Conservation (phyloP, 768 basidiomycete genomes). For the Amyloporia xantha region DNA sequence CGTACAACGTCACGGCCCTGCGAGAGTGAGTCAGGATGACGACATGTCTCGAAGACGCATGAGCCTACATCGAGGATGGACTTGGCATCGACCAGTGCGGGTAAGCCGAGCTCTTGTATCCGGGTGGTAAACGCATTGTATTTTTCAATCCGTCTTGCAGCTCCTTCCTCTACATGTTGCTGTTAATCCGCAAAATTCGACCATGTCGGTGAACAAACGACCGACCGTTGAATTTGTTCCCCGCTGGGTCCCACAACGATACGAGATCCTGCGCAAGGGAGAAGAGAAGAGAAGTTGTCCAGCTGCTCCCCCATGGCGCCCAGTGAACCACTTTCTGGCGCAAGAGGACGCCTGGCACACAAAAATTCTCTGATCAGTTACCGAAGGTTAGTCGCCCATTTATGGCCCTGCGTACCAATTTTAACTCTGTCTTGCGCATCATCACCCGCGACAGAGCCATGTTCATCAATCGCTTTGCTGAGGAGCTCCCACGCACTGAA, state of each 20-base stretch:
- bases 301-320: slow-evolving; percentile 51
- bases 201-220: neutral
- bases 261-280: slow-evolving; percentile 68
- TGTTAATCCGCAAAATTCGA: neutral
- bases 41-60: neutral
- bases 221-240: slow-evolving; percentile 39
- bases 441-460: neutral
- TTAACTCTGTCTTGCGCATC: neutral
- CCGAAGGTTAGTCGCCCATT: neutral
- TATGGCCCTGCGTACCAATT: neutral
- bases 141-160: slow-evolving; percentile 40
- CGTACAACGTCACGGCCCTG: slow-evolving; percentile 68
- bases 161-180: slow-evolving; percentile 33
- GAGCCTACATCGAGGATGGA: slow-evolving; percentile 72
- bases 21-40: neutral
- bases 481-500: slow-evolving; percentile 50
- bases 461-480: slow-evolving; percentile 1
- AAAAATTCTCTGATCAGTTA: too few species aligned
- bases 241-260: slow-evolving; percentile 38
- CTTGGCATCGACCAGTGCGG: slow-evolving; percentile 55
- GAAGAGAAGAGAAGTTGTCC: slow-evolving; percentile 69
- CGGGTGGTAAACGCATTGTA: slow-evolving; percentile 64
- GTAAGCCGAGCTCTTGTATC: slow-evolving; percentile 57
- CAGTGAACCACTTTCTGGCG: slow-evolving; percentile 65
- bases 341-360: slow-evolving; percentile 53